Evolutionary conservation across 345 rosid genomes (phyloP), one percentile per base, ranked within the genome.

Genomic region (thale cress (Arabidopsis thaliana)): DNA sequence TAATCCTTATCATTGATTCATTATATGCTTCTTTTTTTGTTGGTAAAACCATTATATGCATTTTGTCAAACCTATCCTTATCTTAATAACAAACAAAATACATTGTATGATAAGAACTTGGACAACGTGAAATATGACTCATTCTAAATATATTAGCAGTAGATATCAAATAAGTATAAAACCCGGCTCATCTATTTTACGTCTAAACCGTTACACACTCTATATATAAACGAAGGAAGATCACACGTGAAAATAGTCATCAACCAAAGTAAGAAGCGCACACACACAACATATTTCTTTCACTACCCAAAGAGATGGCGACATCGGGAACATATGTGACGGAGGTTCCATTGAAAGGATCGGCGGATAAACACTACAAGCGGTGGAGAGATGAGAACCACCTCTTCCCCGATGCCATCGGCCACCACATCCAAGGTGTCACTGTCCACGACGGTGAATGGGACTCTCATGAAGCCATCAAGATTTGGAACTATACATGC

Each of bases 391-490:
- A 6, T n/a, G 80, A 77, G 80, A 77, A 77, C 56, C 68, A 77
- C 55, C 67, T 77, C 49, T 65, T 77, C 28, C 80, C 80, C 12
- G 80, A 77, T 62, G 77, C 80, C 41, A 0, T 77, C 5, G 80
- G 80, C 59, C 71, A 69, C 71, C 75, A 70, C 25, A 70, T 77
- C 49, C 75, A 77, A 64, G 71, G 71, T 57, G 80, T 77, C 62
- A 77, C 80, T 49, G 1, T 77, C 65, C 80, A 77, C 55, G 80
- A 77, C 8, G 80, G 77, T 12, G 68, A 77, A 65, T 71, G 80
- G 77, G 80, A 77, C 62, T 71, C 80, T 20, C 80, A 77, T 71
- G 80, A 76, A 38, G 72, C 80, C 67, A 65, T 77, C 72, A 77
- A 77, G 48, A 71, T 65, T 49, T 77, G 80, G 80, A 77, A 77